Evolutionary conservation across 2,329 filamentous ascomycete species (phyloP).

Genomic region (Beauveria bassiana): DNA sequence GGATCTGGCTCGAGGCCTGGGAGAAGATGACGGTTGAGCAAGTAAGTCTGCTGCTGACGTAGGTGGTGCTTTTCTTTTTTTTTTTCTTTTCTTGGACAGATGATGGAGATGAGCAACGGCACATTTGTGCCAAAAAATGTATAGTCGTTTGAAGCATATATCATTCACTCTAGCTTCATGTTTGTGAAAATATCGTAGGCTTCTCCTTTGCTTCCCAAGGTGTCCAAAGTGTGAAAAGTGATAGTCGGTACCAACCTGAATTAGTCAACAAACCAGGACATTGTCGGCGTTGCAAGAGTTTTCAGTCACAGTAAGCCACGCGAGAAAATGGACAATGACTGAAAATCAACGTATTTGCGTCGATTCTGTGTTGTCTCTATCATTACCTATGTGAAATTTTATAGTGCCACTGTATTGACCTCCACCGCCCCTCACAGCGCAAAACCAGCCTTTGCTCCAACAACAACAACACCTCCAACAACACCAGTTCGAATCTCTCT

Average conservation of each 20-base stretch:
- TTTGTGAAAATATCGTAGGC: no score
- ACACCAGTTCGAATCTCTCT: background rate
- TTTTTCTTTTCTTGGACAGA: background rate
- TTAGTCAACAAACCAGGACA: no score
- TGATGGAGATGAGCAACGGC: background rate
- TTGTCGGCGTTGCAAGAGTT: no score
- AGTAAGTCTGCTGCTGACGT: background rate
- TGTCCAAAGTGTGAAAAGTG: no score
- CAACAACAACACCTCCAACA: background rate
- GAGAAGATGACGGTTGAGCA: slow-evolving; percentile 8
- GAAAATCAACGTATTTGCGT: no score
- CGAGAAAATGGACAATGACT: background rate
- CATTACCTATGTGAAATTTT: background rate
- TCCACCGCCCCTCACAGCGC: background rate
- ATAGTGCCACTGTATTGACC: background rate
- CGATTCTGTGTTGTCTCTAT: no score
- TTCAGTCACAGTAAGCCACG: no score
- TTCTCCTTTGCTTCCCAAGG: no score
- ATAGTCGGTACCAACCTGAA: no score
- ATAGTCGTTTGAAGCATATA: no score
- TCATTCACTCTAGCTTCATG: no score
- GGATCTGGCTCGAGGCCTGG: slow-evolving; percentile 7
- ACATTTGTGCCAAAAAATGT: no score
- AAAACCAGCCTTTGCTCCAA: background rate
- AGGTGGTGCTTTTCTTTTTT: background rate